Conservation (phyloP, 208 protist species). For the Crithidia fasciculata region DNA sequence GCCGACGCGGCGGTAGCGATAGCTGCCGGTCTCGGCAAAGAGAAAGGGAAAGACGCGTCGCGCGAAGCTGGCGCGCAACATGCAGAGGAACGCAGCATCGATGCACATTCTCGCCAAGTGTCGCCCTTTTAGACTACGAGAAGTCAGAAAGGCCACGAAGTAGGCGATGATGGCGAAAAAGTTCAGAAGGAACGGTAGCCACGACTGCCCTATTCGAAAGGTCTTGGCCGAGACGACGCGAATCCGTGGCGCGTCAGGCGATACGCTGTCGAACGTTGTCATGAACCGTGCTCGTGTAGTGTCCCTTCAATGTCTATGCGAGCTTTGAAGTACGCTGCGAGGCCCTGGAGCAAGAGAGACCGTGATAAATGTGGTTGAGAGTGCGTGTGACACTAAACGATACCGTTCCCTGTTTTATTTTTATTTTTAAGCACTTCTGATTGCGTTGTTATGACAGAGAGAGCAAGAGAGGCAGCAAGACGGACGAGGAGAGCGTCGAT, state of each 20-base stretch:
- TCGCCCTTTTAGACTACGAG: neutral
- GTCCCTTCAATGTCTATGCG: too few relatives aligned
- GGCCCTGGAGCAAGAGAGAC: too few relatives aligned
- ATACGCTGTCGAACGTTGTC: constrained; percentile 27
- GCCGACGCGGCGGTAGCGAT: constrained; percentile 29
- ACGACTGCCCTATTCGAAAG: constrained; percentile 23
- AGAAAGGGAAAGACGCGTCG: constrained; percentile 21
- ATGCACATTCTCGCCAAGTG: neutral
- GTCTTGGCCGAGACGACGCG: constrained; percentile 9
- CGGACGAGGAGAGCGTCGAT: too few relatives aligned
- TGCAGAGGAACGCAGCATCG: neutral
- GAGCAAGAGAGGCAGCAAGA: too few relatives aligned
- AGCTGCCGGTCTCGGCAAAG: constrained; percentile 20
- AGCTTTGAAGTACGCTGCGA: too few relatives aligned
- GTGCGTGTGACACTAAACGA: too few relatives aligned
- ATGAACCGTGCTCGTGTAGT: neutral
- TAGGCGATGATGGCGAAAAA: constrained; percentile 13
- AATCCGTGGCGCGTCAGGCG: constrained; percentile 22
- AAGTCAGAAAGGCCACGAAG: neutral
- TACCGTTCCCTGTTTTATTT: too few relatives aligned
- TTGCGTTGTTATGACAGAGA: too few relatives aligned
- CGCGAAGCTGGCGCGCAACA: constrained; percentile 27
- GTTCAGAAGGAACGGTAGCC: constrained; percentile 16
- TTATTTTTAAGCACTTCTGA: too few relatives aligned
- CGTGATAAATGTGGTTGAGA: too few relatives aligned